Percentiles rank a stretch among this genome's conserved stretches.
phyloP scores from a whole-genome alignment of 345 rosid genomes.

The Citrus mangshanensis region DNA sequence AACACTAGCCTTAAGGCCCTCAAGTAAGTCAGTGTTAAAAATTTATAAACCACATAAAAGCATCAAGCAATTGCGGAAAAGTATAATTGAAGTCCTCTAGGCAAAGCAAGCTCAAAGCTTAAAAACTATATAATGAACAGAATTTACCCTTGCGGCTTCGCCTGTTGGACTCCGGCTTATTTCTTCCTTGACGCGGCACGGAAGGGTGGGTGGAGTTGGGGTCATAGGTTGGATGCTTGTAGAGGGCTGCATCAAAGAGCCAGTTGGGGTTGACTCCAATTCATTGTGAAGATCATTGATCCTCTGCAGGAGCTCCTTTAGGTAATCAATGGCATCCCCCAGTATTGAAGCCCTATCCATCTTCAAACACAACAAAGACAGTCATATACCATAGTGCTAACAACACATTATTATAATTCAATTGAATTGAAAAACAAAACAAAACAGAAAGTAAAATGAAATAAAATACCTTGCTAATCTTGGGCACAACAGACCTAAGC shows the following conservation, averaged over 20 bases:
- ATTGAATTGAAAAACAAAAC: not conserved
- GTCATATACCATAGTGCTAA: not conserved
- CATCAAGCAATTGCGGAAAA: not conserved
- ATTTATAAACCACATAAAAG: not conserved
- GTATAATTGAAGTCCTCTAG: not conserved
- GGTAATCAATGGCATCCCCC: slow-evolving; percentile 93
- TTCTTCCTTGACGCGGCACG: slow-evolving; percentile 77
- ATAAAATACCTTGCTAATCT: slow-evolving; percentile 84
- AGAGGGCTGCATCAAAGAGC: slow-evolving; percentile 56
- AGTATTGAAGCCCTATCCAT: slow-evolving; percentile 99
- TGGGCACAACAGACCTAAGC: slow-evolving; percentile 98
- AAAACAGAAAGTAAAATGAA: not conserved
- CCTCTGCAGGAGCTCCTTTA: slow-evolving; percentile 92
- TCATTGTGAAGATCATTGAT: slow-evolving; percentile 90
- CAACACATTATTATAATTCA: not conserved
- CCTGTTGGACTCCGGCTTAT: slow-evolving; percentile 79
- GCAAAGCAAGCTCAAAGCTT: not conserved
- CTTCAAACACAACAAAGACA: slow-evolving; percentile 34
- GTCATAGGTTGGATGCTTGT: slow-evolving; percentile 80
- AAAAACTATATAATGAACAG: not conserved
- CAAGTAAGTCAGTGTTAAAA: not conserved
- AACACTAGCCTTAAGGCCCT: not conserved
- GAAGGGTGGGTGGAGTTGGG: slow-evolving; percentile 75
- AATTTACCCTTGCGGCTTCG: slow-evolving; percentile 75
- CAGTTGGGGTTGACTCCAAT: slow-evolving; percentile 72